Conservation (phyloP, 2,329 filamentous ascomycete genomes). For the Polytolypa hystricis region DNA sequence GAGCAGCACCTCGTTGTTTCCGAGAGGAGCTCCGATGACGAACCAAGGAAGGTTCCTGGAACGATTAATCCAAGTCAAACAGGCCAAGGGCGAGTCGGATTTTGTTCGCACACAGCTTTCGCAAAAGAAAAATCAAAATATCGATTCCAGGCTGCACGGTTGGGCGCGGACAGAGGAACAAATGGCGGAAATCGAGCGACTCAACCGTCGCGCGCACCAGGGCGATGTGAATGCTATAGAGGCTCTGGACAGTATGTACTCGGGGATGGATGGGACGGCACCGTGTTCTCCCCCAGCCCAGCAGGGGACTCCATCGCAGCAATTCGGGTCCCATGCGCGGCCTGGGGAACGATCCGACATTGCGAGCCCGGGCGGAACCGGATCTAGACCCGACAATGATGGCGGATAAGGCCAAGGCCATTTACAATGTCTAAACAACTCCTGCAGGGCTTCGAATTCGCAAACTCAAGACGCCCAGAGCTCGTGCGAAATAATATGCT, state of each 20-base stretch:
- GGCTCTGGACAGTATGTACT: conserved; percentile 28
- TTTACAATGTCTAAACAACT: too few species aligned
- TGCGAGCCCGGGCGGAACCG: too few species aligned
- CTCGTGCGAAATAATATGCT: too few species aligned
- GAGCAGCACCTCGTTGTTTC: conserved; percentile 9
- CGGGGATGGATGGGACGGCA: conserved; percentile 1
- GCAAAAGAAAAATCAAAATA: conserved; percentile 21
- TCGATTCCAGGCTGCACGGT: conserved; percentile 23
- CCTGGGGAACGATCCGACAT: too few species aligned
- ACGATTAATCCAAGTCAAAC: conserved; percentile 54
- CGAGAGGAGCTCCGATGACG: conserved; percentile 22
- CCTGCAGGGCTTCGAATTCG: too few species aligned
- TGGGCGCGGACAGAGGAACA: conserved; percentile 30
- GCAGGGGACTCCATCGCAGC: too few species aligned
- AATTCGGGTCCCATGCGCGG: too few species aligned
- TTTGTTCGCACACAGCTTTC: conserved; percentile 51
- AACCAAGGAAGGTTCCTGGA: conserved; percentile 50
- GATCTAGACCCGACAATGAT: too few species aligned
- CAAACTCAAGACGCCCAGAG: too few species aligned
- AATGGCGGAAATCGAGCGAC: conserved; percentile 23
- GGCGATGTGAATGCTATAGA: conserved; percentile 27
- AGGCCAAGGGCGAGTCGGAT: conserved; percentile 52
- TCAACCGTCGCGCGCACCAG: conserved; percentile 25
- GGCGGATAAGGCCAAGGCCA: too few species aligned
- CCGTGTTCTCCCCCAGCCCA: too few species aligned